Evolutionary conservation across 129 eudicot genomes (phyloP).

Genomic region (Ambrosia artemisiifolia): DNA sequence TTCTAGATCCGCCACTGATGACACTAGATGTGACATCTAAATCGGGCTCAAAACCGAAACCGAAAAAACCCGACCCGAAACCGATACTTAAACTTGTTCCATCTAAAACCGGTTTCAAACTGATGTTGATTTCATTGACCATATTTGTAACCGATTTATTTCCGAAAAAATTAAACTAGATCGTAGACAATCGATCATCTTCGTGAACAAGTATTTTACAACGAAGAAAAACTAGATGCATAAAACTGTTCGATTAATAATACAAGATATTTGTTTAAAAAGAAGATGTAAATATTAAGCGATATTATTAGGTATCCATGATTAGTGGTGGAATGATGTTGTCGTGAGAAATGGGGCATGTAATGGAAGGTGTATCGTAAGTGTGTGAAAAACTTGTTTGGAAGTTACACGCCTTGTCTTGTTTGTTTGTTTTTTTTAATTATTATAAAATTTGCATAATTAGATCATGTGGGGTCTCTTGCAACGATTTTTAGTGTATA

Average conservation of each 20-base stretch:
- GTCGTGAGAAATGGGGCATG: conserved; percentile 13
- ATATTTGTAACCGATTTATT: no score
- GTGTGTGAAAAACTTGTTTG: conserved; percentile 28
- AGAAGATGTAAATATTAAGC: background rate
- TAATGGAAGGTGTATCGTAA: background rate
- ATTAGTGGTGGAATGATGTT: conserved; percentile 13
- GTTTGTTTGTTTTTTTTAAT: no score
- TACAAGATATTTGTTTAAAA: background rate
- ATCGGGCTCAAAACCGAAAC: no score
- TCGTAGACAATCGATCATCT: background rate
- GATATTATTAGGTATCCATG: conserved; percentile 8
- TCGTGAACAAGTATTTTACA: background rate
- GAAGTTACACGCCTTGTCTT: conserved; percentile 24
- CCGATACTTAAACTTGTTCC: no score
- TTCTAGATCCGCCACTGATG: no score
- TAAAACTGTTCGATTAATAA: background rate
- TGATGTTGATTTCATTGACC: no score
- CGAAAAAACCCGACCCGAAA: no score
- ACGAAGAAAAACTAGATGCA: background rate
- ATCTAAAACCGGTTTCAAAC: no score
- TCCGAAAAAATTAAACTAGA: background rate
- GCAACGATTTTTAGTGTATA: background rate
- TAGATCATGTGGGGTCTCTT: conserved; percentile 15
- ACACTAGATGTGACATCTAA: no score
- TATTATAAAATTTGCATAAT: background rate